Conservation (phyloP, 371 early-diverging fungal genomes). For the Mucor velutinosus region DNA sequence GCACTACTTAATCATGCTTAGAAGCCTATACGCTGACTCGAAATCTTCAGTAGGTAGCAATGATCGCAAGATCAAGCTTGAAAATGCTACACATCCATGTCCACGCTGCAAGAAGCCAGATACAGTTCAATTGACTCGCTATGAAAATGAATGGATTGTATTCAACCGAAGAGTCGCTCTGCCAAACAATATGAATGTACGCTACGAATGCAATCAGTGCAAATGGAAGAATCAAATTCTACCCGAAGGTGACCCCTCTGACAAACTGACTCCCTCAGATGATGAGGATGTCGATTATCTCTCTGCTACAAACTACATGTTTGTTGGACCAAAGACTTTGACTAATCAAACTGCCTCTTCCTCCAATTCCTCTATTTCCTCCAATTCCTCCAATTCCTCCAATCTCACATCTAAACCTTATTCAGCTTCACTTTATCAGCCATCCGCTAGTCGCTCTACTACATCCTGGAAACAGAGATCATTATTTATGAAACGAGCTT, state of each 20-base stretch:
- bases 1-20: neutral
- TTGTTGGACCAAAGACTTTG: neutral
- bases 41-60: slow-evolving; percentile 32
- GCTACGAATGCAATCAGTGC: slow-evolving; percentile 28
- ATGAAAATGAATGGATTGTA: slow-evolving; percentile 38
- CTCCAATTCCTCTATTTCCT: neutral
- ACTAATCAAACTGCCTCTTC: neutral
- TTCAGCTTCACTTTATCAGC: neutral
- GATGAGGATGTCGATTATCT: neutral
- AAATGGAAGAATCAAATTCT: slow-evolving; percentile 24
- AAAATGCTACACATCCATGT: slow-evolving; percentile 45
- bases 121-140: slow-evolving; percentile 45
- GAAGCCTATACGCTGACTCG: too few species aligned
- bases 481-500: neutral
- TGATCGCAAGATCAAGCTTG: slow-evolving; percentile 40
- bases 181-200: slow-evolving; percentile 28
- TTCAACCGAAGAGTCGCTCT: slow-evolving; percentile 36
- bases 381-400: neutral
- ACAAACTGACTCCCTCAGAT: neutral
- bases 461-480: neutral
- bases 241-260: slow-evolving; percentile 14
- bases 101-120: slow-evolving; percentile 36
- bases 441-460: neutral
- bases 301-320: neutral
- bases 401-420: neutral